These are phyloP conservation scores for Schoenoplectus tabernaemontani DNA, from an alignment of 202 grass and related monocot genomes.

Conservation along the genomic window DNA sequence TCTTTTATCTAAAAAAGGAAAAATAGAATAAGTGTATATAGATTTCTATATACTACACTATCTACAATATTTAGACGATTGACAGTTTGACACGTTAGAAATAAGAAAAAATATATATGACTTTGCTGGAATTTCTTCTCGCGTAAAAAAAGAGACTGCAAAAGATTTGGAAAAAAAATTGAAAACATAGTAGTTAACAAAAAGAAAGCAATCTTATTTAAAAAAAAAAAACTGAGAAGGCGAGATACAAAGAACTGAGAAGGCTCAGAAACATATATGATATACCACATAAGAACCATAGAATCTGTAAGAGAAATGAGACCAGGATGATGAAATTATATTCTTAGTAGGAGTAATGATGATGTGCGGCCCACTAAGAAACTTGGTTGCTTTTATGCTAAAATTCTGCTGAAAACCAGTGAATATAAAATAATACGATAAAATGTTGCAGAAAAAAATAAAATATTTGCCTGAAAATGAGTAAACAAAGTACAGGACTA, in stretches of 20 bases:
- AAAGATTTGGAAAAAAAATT: no score
- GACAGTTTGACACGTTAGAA: no score
- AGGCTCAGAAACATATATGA: background rate
- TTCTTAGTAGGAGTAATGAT: conserved; percentile 16
- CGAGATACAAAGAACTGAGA: no score
- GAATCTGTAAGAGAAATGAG: background rate
- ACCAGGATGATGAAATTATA: conserved; percentile 7
- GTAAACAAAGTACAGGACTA: background rate
- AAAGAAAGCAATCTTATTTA: background rate
- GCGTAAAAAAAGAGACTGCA: no score
- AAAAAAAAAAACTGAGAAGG: background rate
- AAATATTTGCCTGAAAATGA: background rate
- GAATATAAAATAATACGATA: background rate
- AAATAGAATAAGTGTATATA: no score
- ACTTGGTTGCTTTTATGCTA: conserved; percentile 6
- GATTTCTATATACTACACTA: no score
- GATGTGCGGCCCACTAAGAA: conserved; percentile 15
- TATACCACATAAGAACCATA: background rate
- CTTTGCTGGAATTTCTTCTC: no score
- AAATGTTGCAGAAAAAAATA: background rate
- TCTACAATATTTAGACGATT: no score
- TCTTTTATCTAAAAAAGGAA: no score
- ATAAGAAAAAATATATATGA: no score
- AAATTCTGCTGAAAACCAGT: conserved; percentile 13
- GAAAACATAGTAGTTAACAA: no score